Conservation (phyloP, 495 filamentous ascomycete genomes). For the Coniosporium apollinis region DNA sequence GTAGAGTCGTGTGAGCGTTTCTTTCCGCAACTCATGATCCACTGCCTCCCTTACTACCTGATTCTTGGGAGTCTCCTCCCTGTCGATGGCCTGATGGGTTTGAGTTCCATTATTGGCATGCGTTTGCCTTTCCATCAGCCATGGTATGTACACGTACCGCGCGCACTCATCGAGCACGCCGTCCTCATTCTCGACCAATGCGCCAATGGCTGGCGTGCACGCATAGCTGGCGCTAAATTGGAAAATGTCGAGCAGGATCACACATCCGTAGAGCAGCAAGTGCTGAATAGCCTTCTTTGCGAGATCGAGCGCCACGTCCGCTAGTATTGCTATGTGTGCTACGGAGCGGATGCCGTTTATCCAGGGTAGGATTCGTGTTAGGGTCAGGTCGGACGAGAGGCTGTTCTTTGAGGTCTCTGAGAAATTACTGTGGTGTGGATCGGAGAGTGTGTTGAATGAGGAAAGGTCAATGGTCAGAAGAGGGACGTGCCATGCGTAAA, state of each 20-base stretch:
- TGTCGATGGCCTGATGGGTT: constrained; percentile 19
- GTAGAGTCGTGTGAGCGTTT: constrained; percentile 54
- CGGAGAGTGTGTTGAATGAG: constrained; percentile 61
- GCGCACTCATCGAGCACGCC: constrained; percentile 72
- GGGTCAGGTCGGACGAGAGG: constrained; percentile 83
- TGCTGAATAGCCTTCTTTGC: constrained; percentile 72
- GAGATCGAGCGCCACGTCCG: constrained; percentile 71
- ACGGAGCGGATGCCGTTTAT: constrained; percentile 86
- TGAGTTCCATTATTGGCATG: neutral
- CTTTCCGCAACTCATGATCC: too few species aligned
- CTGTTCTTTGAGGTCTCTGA: too few species aligned
- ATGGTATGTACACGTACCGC: constrained; percentile 45
- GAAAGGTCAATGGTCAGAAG: constrained; percentile 70
- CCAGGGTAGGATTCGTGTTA: constrained; percentile 53
- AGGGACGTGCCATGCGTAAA: constrained; percentile 79
- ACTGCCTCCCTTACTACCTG: too few species aligned
- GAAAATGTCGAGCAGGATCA: constrained; percentile 81
- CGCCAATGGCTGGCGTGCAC: constrained; percentile 55
- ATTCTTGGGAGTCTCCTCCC: too few species aligned
- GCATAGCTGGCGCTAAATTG: constrained; percentile 85
- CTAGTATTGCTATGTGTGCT: constrained; percentile 61
- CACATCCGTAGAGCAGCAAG: constrained; percentile 76
- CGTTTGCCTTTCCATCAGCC: neutral
- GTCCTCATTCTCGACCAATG: constrained; percentile 51
- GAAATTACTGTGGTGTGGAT: constrained; percentile 29